phyloP scores from a whole-genome alignment of 352 stramenopile genomes.

The Globisporangium heterothallicum region DNA sequence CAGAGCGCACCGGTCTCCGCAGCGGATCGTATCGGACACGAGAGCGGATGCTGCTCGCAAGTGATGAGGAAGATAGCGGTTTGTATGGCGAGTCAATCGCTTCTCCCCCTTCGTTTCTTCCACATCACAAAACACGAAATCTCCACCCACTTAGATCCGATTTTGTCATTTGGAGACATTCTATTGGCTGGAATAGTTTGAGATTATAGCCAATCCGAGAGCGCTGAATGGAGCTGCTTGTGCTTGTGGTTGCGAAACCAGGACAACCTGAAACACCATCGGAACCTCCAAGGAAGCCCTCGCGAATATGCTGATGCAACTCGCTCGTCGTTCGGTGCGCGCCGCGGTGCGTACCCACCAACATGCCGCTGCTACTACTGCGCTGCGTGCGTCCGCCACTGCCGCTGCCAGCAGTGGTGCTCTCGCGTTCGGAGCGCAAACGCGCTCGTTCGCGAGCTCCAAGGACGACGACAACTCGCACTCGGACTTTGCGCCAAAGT shows the following conservation, averaged over 20 bases:
- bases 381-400: slow-evolving; percentile 5
- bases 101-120: slow-evolving; percentile 2
- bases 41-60: too few species aligned
- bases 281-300: slow-evolving; percentile 3
- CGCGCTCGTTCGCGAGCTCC: slow-evolving; percentile 30
- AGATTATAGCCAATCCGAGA: not conserved
- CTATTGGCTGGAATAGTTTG: not conserved
- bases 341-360: slow-evolving; percentile 21
- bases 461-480: slow-evolving; percentile 53
- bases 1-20: too few species aligned
- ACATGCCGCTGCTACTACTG: slow-evolving; percentile 2
- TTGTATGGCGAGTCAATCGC: too few species aligned
- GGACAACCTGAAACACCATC: slow-evolving; percentile 3
- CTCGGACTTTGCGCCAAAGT: slow-evolving; percentile 87
- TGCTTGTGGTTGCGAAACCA: slow-evolving; percentile 8
- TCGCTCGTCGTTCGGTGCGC: slow-evolving; percentile 32
- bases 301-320: slow-evolving; percentile 23
- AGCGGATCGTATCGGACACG: too few species aligned
- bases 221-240: not conserved
- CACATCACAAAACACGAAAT: too few species aligned
- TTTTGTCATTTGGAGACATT: not conserved
- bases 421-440: slow-evolving; percentile 5
- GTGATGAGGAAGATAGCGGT: too few species aligned
- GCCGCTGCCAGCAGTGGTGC: not conserved
- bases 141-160: not conserved